These are phyloP conservation scores for Pseudonectria foliicola DNA, from an alignment of 2,329 filamentous ascomycete genomes.

Conservation along the genomic window DNA sequence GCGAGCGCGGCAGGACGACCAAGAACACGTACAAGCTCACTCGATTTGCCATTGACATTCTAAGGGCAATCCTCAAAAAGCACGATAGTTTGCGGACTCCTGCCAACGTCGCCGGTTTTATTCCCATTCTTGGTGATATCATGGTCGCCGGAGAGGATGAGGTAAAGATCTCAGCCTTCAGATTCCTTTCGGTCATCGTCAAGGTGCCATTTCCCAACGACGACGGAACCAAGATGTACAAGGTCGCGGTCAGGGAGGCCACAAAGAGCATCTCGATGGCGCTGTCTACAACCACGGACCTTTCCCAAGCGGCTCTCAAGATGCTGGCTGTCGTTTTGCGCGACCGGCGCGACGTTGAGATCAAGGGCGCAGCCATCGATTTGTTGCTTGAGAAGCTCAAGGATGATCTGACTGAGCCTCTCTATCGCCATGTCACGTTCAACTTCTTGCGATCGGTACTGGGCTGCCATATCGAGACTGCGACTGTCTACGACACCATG, in stretches of 20 bases:
- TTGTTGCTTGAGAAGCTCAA: conserved; percentile 75
- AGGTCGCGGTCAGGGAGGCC: conserved; percentile 79
- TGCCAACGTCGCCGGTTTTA: conserved; percentile 73
- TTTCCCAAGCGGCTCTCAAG: conserved; percentile 83
- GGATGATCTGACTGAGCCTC: conserved; percentile 84
- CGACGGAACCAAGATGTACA: conserved; percentile 55
- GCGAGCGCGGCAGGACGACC: conserved; percentile 63
- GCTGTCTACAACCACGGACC: conserved; percentile 71
- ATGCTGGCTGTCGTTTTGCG: conserved; percentile 78
- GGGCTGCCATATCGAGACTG: conserved; percentile 76
- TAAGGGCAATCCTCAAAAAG: conserved; percentile 80
- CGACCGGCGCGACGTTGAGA: conserved; percentile 65
- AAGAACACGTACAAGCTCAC: conserved; percentile 83
- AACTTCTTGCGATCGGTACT: conserved; percentile 87
- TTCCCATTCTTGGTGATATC: conserved; percentile 83
- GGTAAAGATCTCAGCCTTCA: conserved; percentile 80
- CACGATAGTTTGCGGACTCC: conserved; percentile 74
- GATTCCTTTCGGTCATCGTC: conserved; percentile 76
- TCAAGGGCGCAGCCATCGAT: conserved; percentile 78
- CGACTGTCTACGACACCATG: conserved; percentile 82
- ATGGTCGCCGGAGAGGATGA: conserved; percentile 82
- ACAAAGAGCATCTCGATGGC: conserved; percentile 72
- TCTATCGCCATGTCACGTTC: conserved; percentile 88
- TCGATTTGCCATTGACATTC: conserved; percentile 79
- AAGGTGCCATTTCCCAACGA: conserved; percentile 75